Evolutionary conservation across 768 basidiomycete species (phyloP).

Genomic region (Podaxis sp.): DNA sequence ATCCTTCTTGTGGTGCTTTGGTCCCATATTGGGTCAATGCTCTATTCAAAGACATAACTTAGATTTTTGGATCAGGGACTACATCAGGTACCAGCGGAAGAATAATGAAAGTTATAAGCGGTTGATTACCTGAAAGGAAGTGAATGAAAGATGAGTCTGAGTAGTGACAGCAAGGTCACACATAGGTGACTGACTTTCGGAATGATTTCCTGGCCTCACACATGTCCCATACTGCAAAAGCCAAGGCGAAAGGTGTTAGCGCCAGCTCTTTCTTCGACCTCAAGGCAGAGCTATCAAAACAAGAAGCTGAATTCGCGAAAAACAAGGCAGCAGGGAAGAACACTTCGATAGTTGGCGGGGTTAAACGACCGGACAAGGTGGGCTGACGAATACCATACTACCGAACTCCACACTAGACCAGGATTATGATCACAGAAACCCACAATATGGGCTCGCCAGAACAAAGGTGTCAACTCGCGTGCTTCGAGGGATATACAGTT

Average conservation of each 20-base stretch:
- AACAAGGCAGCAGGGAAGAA: slow-evolving; percentile 56
- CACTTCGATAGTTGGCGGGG: slow-evolving; percentile 52
- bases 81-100: too few relatives aligned
- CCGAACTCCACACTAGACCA: background rate
- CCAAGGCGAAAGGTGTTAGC: slow-evolving; percentile 66
- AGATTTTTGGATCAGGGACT: too few relatives aligned
- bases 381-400: slow-evolving; percentile 2
- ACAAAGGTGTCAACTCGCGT: slow-evolving; percentile 66
- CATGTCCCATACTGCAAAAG: slow-evolving; percentile 53
- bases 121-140: too few relatives aligned
- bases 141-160: background rate
- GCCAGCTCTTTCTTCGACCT: slow-evolving; percentile 80
- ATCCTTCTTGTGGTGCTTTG: background rate
- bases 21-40: background rate
- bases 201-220: background rate
- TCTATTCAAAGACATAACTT: background rate
- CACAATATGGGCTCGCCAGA: slow-evolving; percentile 70
- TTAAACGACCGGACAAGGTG: slow-evolving; percentile 71
- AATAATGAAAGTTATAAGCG: too few relatives aligned
- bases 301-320: slow-evolving; percentile 53
- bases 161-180: background rate
- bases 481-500: slow-evolving; percentile 66
- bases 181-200: background rate
- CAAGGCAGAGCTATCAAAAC: slow-evolving; percentile 65
- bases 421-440: slow-evolving; percentile 49